Conservation (phyloP, 2,329 filamentous ascomycete genomes). For the Sclerotinia trifoliorum region DNA sequence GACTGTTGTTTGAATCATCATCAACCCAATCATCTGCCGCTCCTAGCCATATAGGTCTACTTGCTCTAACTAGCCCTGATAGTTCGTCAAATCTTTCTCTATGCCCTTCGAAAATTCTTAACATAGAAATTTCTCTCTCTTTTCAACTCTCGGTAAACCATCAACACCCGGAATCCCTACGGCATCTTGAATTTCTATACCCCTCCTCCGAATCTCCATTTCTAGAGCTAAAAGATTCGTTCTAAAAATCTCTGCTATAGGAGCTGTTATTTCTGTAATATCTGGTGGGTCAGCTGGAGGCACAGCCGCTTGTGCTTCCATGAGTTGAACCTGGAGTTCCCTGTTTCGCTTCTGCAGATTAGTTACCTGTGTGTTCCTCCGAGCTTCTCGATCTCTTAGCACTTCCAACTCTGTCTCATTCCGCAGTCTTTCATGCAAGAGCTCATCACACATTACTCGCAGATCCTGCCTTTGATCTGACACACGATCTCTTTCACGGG, state of each 20-base stretch:
- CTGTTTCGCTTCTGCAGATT: neutral
- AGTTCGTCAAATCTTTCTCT: neutral
- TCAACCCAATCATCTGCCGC: constrained; percentile 7
- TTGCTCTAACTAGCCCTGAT: neutral
- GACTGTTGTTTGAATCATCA: neutral
- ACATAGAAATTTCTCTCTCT: neutral
- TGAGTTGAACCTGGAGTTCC: neutral
- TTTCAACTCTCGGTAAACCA: neutral
- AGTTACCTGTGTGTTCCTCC: neutral
- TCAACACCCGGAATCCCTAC: neutral
- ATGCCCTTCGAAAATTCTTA: neutral
- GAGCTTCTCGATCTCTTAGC: neutral
- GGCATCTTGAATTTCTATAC: neutral
- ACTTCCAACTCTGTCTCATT: neutral
- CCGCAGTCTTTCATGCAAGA: neutral
- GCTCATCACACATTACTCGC: neutral
- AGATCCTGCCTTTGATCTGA: neutral
- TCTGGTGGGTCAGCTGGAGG: neutral
- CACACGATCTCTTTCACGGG: neutral
- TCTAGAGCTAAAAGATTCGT: neutral
- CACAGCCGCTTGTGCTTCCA: neutral
- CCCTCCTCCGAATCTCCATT: neutral
- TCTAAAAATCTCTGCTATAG: neutral
- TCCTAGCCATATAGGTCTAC: neutral
- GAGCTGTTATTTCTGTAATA: neutral